A percentile compares a stretch with the other conserved stretches of the same genome.
These are phyloP conservation scores for Russula brevipes DNA, from an alignment of 768 basidiomycete genomes.

Conservation along the genomic window DNA sequence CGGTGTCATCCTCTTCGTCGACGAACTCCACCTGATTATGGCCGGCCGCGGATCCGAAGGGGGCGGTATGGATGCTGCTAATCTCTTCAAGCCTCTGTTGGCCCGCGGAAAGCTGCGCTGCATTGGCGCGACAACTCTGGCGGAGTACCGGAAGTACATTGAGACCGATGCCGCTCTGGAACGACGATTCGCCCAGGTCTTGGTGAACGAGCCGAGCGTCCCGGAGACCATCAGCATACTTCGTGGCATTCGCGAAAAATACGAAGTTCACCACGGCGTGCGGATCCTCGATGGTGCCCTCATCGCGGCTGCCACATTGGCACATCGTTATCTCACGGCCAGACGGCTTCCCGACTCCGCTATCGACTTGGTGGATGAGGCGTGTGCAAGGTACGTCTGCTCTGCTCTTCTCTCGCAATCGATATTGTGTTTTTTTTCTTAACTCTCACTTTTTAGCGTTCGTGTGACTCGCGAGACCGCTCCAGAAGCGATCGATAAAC, in stretches of 20 bases:
- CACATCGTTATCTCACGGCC: constrained; percentile 87
- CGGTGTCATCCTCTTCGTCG: constrained; percentile 88
- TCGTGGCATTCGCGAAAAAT: constrained; percentile 90
- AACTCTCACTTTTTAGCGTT: constrained; percentile 43
- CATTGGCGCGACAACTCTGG: constrained; percentile 89
- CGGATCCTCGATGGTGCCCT: constrained; percentile 83
- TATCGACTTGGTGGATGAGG: constrained; percentile 90
- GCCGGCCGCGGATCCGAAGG: constrained; percentile 77
- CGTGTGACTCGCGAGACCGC: constrained; percentile 92
- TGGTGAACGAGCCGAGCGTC: constrained; percentile 88
- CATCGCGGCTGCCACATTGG: constrained; percentile 84
- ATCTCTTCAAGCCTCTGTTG: constrained; percentile 87
- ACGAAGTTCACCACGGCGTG: constrained; percentile 84
- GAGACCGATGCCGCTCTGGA: constrained; percentile 90
- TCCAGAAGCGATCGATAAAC: constrained; percentile 88
- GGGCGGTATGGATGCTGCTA: constrained; percentile 90
- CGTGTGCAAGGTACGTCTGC: constrained; percentile 67
- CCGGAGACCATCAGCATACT: constrained; percentile 89
- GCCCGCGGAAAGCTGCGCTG: constrained; percentile 73
- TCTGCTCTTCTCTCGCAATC: neutral
- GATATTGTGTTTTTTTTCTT: neutral
- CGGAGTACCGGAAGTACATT: constrained; percentile 90
- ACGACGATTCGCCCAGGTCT: constrained; percentile 87
- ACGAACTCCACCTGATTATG: constrained; percentile 94
- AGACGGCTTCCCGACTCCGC: constrained; percentile 78